A percentile compares a stretch with the other conserved stretches of the same genome.
Evolutionary conservation across 352 stramenopile genomes (phyloP).

Genomic region (Phytophthora syringae): DNA sequence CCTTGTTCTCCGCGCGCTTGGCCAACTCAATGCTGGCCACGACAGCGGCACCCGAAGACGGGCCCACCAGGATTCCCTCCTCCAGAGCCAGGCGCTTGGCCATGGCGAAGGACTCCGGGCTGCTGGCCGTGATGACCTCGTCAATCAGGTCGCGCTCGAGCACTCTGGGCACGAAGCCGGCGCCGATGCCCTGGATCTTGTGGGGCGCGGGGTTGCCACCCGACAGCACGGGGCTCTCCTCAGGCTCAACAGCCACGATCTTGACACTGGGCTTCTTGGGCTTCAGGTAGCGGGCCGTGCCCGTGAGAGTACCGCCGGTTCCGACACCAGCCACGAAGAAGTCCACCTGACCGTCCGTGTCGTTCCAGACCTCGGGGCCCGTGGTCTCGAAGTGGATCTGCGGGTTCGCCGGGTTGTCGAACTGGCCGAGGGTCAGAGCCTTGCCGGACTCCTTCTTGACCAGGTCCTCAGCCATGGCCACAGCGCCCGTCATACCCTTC

Average conservation of each 20-base stretch:
- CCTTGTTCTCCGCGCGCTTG: conserved; percentile 76
- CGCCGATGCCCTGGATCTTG: conserved; percentile 87
- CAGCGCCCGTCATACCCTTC: conserved; percentile 29
- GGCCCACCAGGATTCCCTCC: conserved; percentile 86
- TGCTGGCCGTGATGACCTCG: conserved; percentile 86
- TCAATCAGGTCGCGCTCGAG: conserved; percentile 87
- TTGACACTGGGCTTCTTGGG: conserved; percentile 82
- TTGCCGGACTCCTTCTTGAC: conserved; percentile 17
- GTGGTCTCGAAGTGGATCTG: conserved; percentile 31
- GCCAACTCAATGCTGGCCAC: conserved; percentile 78
- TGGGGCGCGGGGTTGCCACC: conserved; percentile 76
- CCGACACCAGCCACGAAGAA: conserved; percentile 62
- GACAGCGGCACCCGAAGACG: conserved; percentile 85
- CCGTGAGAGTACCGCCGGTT: conserved; percentile 87
- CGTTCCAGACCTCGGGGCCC: conserved; percentile 19
- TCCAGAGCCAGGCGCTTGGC: conserved; percentile 81
- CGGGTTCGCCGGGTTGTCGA: conserved; percentile 25
- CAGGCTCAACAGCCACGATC: conserved; percentile 83
- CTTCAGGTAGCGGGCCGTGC: conserved; percentile 86
- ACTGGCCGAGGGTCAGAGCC: conserved; percentile 21
- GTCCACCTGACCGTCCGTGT: conserved; percentile 23
- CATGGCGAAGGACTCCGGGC: conserved; percentile 83
- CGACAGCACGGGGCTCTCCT: conserved; percentile 80
- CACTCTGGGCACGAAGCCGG: conserved; percentile 83
- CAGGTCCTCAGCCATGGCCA: conserved; percentile 22